Conservation (phyloP, 2,329 filamentous ascomycete species). For the Didymella keratinophila region DNA sequence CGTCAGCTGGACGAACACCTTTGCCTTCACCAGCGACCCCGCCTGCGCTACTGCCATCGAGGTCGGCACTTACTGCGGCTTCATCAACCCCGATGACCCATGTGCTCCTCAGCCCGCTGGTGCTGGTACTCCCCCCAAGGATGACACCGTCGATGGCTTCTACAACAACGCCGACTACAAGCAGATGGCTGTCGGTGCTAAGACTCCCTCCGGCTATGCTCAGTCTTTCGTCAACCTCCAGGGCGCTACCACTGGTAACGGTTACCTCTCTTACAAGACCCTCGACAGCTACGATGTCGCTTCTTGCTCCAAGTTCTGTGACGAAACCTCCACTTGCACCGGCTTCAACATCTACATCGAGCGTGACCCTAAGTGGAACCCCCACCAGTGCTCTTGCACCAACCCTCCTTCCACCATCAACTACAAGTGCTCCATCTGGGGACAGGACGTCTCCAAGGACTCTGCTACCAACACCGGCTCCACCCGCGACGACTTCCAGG, state of each 20-base stretch:
- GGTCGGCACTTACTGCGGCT: constrained; percentile 38
- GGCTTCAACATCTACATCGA: constrained; percentile 41
- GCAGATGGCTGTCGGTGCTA: constrained; percentile 32
- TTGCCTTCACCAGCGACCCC: constrained; percentile 29
- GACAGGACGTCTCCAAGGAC: constrained; percentile 30
- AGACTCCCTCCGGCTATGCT: constrained; percentile 30
- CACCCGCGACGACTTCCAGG: constrained; percentile 35
- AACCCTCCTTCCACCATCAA: constrained; percentile 29
- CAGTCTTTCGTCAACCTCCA: constrained; percentile 31
- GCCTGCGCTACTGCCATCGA: constrained; percentile 35
- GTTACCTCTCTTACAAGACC: constrained; percentile 35
- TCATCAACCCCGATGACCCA: constrained; percentile 38
- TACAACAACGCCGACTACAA: constrained; percentile 33
- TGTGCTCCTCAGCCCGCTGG: constrained; percentile 39
- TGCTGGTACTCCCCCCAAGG: constrained; percentile 28
- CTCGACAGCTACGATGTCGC: constrained; percentile 34
- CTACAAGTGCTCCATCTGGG: constrained; percentile 39
- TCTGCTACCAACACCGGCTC: constrained; percentile 33
- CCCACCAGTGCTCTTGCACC: constrained; percentile 34
- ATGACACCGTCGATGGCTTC: constrained; percentile 39
- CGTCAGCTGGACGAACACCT: constrained; percentile 35
- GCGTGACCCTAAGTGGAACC: constrained; percentile 37
- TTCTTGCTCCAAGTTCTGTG: constrained; percentile 31
- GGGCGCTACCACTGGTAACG: constrained; percentile 28
- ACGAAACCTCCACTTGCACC: constrained; percentile 29